These are phyloP conservation scores for Neurospora tetrasperma DNA, from an alignment of 495 filamentous ascomycete genomes.

Conservation along the genomic window DNA sequence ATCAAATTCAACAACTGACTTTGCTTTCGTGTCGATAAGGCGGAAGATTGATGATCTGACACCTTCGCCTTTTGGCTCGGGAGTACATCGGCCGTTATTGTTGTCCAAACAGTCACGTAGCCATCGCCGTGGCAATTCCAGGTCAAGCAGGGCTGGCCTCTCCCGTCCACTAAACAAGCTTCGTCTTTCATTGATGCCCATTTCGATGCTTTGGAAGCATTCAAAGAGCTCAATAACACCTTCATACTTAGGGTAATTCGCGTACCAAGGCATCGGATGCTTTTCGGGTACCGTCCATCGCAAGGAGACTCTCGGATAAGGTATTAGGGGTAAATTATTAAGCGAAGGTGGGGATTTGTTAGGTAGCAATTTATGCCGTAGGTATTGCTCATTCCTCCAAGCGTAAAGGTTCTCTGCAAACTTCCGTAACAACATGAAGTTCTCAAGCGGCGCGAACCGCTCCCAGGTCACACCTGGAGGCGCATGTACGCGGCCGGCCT, in stretches of 20 bases:
- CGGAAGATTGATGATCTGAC: neutral
- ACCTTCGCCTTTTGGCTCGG: fast-evolving
- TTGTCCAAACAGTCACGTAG: neutral
- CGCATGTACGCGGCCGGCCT: fast-evolving
- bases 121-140: neutral
- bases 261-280: no score
- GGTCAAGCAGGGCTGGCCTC: neutral
- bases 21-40: neutral
- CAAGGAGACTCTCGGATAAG: neutral
- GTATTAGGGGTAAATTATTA: fast-evolving
- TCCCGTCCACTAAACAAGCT: neutral
- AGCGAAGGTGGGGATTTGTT: no score
- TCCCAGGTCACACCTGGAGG: neutral
- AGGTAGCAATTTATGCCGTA: neutral
- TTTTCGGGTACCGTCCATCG: neutral
- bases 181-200: neutral
- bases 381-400: neutral
- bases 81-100: neutral
- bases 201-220: neutral
- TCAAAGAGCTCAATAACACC: neutral
- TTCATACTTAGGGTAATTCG: neutral
- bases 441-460: neutral
- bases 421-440: neutral
- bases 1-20: neutral
- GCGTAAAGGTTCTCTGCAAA: fast-evolving